A percentile compares a stretch with the other conserved stretches of the same genome.
phyloP scores from a whole-genome alignment of 2,329 filamentous ascomycete genomes.

The Trichoderma sp. region DNA sequence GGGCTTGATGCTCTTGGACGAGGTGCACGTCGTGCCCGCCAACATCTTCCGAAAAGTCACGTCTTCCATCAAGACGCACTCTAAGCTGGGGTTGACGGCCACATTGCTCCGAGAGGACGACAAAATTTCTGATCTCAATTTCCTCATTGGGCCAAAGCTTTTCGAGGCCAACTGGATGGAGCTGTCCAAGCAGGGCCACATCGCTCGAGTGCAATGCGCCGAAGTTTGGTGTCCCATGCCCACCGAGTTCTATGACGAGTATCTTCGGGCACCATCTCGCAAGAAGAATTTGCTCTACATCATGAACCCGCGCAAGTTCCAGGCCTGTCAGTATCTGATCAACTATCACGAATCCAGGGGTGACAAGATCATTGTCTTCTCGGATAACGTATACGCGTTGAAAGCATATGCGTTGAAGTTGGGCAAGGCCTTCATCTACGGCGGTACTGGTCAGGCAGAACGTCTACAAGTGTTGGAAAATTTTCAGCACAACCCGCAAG shows the following conservation, averaged over 20 bases:
- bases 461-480: constrained; percentile 86
- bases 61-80: constrained; percentile 87
- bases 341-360: constrained; percentile 93
- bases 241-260: constrained; percentile 95
- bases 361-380: constrained; percentile 98
- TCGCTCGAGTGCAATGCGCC: constrained; percentile 94
- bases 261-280: constrained; percentile 65
- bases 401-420: constrained; percentile 81
- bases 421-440: constrained; percentile 86
- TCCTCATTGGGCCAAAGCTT: constrained; percentile 92
- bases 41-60: constrained; percentile 96
- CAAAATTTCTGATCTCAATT: constrained; percentile 97
- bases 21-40: constrained; percentile 96
- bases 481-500: constrained; percentile 86
- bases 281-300: constrained; percentile 67
- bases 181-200: constrained; percentile 92
- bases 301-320: constrained; percentile 97
- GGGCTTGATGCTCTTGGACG: constrained; percentile 95
- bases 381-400: constrained; percentile 92
- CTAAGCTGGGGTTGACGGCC: constrained; percentile 90
- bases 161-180: constrained; percentile 99
- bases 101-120: constrained; percentile 95
- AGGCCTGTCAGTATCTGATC: constrained; percentile 96
- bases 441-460: constrained; percentile 81
- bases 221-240: constrained; percentile 99